Percentiles rank a stretch among this genome's conserved stretches.
phyloP scores from a whole-genome alignment of 306 rosid genomes.

The Prunus salicina region DNA sequence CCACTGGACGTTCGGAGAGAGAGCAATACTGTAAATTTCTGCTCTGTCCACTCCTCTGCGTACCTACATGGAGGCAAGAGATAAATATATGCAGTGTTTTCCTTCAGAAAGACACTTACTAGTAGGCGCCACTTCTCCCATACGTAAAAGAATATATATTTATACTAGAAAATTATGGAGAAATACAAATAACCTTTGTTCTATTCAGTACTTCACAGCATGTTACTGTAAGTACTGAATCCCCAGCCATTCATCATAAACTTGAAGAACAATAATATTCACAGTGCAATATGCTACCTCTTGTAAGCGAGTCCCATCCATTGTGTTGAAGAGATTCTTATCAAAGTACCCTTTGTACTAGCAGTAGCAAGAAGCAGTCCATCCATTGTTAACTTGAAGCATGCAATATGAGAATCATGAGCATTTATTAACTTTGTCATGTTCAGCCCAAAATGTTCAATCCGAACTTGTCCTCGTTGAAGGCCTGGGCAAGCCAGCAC shows the following conservation, averaged over 20 bases:
- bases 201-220: not conserved
- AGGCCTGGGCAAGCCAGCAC: conserved; percentile 91
- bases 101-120: not conserved
- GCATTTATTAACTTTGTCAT: conserved; percentile 69
- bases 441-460: conserved; percentile 86
- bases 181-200: not conserved
- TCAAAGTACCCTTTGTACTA: conserved; percentile 85
- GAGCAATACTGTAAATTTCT: conserved; percentile 76
- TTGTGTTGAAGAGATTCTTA: conserved; percentile 92
- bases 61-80: conserved; percentile 45
- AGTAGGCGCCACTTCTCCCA: not conserved
- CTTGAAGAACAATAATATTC: conserved; percentile 16
- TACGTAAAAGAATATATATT: not conserved
- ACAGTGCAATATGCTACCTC: conserved; percentile 55
- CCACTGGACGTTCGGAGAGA: conserved; percentile 91
- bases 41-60: conserved; percentile 95
- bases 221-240: not conserved
- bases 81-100: not conserved
- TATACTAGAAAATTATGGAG: not conserved
- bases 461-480: conserved; percentile 71
- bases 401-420: conserved; percentile 84
- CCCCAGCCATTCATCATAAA: conserved; percentile 13
- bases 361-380: conserved; percentile 99
- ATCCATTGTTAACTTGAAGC: conserved; percentile 78
- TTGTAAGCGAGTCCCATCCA: conserved; percentile 87